Percentiles rank a stretch among this genome's conserved stretches.
phyloP scores from a whole-genome alignment of 805 yeast species.

The Kluyveromyces dobzhanskii region DNA sequence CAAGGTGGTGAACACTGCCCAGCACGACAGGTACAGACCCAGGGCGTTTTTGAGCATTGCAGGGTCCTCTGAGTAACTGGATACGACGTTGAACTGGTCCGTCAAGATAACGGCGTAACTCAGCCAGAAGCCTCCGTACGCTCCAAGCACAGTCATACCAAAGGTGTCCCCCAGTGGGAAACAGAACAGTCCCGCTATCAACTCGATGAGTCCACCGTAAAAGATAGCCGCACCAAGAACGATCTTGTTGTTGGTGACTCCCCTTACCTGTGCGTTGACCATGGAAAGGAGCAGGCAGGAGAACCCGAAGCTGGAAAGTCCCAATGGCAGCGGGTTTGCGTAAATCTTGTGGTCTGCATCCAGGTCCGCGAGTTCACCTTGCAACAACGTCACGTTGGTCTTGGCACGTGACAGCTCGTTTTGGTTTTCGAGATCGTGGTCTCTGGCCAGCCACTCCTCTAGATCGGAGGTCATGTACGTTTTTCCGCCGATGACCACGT shows the following conservation, averaged over 20 bases:
- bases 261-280: conserved; percentile 49
- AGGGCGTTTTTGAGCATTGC: conserved; percentile 37
- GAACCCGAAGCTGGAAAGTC: conserved; percentile 49
- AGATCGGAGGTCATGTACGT: background rate
- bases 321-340: conserved; percentile 35
- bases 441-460: background rate
- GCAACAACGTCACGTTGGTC: background rate
- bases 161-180: conserved; percentile 56
- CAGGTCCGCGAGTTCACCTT: background rate
- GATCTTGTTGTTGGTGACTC: conserved; percentile 44
- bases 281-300: conserved; percentile 46
- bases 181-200: conserved; percentile 61
- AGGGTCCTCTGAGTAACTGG: conserved; percentile 33
- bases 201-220: conserved; percentile 56
- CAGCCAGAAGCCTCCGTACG: conserved; percentile 58
- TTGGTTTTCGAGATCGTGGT: background rate
- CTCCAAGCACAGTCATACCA: conserved; percentile 42
- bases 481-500: background rate
- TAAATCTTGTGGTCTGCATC: background rate
- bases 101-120: conserved; percentile 49
- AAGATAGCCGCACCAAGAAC: conserved; percentile 55
- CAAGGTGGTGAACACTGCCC: conserved; percentile 49
- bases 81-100: conserved; percentile 43
- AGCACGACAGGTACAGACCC: conserved; percentile 44
- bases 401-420: background rate